Percentiles rank a stretch among this genome's conserved stretches.
Evolutionary conservation across 192 early-diverging fungal genomes (phyloP).

Genomic region (Diversispora epigaea): DNA sequence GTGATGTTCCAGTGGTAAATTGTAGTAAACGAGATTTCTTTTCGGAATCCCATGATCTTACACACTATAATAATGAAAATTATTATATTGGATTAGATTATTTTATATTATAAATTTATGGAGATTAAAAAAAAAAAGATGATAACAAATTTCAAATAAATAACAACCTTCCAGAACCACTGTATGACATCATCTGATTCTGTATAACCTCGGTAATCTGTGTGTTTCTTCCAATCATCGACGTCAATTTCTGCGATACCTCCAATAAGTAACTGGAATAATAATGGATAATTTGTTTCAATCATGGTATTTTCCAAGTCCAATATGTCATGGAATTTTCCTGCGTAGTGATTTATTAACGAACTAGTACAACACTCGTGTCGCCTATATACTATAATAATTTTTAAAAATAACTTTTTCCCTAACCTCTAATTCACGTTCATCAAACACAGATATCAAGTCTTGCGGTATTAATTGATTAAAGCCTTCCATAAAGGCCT

Average conservation of each 20-base stretch:
- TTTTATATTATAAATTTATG: too few species aligned
- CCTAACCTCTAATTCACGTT: constrained; percentile 83
- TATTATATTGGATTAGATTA: not conserved
- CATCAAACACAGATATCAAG: constrained; percentile 93
- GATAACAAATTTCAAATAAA: not conserved
- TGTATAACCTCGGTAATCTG: constrained; percentile 96
- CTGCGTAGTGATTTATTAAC: constrained; percentile 3
- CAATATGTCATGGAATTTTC: not conserved
- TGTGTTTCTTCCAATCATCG: constrained; percentile 99
- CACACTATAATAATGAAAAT: constrained; percentile 50
- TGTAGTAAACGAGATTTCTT: constrained; percentile 93
- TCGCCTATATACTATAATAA: not conserved
- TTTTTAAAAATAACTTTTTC: not conserved
- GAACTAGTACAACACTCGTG: not conserved
- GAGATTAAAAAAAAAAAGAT: not conserved
- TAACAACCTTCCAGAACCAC: constrained; percentile 88
- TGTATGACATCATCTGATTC: constrained; percentile 93
- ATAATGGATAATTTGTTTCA: constrained; percentile 15
- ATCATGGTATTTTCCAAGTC: not conserved
- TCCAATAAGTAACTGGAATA: constrained; percentile 78
- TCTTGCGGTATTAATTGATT: constrained; percentile 95
- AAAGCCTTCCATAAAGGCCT: constrained; percentile 94
- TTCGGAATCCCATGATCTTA: constrained; percentile 84
- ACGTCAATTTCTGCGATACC: constrained; percentile 96
- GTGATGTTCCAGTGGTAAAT: constrained; percentile 96